Base-by-base conservation (phyloP, 176 grass and related monocot genomes). In the Raddia distichophylla region DNA sequence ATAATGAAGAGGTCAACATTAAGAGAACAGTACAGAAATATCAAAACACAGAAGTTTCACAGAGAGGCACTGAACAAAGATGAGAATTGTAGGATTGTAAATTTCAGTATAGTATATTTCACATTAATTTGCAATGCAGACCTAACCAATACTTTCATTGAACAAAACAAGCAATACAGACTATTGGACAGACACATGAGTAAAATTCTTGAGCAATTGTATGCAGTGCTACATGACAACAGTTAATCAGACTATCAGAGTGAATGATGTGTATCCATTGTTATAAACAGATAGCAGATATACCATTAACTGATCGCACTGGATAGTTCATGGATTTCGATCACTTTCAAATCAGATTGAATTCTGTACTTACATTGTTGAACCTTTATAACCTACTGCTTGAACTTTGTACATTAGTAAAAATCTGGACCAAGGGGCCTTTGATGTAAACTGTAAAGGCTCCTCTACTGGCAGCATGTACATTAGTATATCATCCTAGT, bases 401-500 rank as follows among this genome's bases (percentile, higher is more conserved):
- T 71, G 54, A 81, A 61, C 9, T 82, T 6, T 61, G 55, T 49
- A 82, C 32, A 5, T 34, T 71, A 3, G 12, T 48, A n/a, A 5
- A 53, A 17, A 72, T 15, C 8, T 34, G 27, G 48, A 35, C 69
- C 69, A 9, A 72, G 14, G 3, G 32, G 3, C 51, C 46, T 34
- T 34, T 13, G 22, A 20, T 33, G 22, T 61, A 60, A 60, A 60
- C 58, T 83, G 61, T 20, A 84, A 77, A 83, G 10, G 10, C 74
- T 44, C 52, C 18, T 66, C 48, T 54, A 42, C 42, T 33, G 7
- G 52, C n/a, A 52, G 22, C 2, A 74, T 83, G 8, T 46, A 74
- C 17, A 19, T 74, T 34, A 46, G 70, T 47, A 57, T 22, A 20
- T 13, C 58, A 4, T 57, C 16, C 22, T 68, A 17, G 53, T 58